phyloP scores from a whole-genome alignment of 2,329 filamentous ascomycete genomes.

The Aspergillus persii region DNA sequence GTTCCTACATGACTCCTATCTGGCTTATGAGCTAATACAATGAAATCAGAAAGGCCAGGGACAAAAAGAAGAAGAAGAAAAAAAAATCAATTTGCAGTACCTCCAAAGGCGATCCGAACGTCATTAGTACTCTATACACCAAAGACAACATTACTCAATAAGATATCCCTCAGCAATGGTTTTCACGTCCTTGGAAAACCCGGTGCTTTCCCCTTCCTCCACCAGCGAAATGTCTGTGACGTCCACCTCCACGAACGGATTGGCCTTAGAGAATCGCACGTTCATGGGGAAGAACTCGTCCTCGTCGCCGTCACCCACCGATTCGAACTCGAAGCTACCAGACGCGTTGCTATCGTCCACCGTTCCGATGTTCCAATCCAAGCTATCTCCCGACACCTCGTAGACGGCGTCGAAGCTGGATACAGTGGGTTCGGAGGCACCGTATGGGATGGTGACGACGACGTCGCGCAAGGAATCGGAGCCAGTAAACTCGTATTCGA shows the following conservation, averaged over 20 bases:
- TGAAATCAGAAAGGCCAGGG: not conserved
- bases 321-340: slow-evolving; percentile 94
- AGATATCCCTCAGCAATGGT: slow-evolving; percentile 45
- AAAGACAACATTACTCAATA: slow-evolving; percentile 39
- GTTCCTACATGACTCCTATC: not conserved
- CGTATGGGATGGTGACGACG: slow-evolving; percentile 81
- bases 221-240: slow-evolving; percentile 54
- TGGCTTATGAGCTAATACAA: not conserved
- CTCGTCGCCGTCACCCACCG: slow-evolving; percentile 77
- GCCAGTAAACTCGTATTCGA: slow-evolving; percentile 92
- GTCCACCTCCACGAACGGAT: slow-evolving; percentile 88
- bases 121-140: slow-evolving; percentile 41
- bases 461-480: slow-evolving; percentile 78
- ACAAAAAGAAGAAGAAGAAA: slow-evolving; percentile 18
- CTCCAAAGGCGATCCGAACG: slow-evolving; percentile 29
- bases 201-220: slow-evolving; percentile 45
- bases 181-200: slow-evolving; percentile 47
- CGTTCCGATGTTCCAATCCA: slow-evolving; percentile 90
- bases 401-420: slow-evolving; percentile 94
- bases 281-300: slow-evolving; percentile 98
- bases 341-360: slow-evolving; percentile 78
- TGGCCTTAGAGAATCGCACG: slow-evolving; percentile 80
- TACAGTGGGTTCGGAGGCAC: slow-evolving; percentile 78
- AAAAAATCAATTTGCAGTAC: slow-evolving; percentile 13
- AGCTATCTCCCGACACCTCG: slow-evolving; percentile 84